Percentiles rank a stretch among this genome's conserved stretches.
Evolutionary conservation across 192 early-diverging fungal genomes (phyloP).

Genomic region (Backusella liffmaniae): DNA sequence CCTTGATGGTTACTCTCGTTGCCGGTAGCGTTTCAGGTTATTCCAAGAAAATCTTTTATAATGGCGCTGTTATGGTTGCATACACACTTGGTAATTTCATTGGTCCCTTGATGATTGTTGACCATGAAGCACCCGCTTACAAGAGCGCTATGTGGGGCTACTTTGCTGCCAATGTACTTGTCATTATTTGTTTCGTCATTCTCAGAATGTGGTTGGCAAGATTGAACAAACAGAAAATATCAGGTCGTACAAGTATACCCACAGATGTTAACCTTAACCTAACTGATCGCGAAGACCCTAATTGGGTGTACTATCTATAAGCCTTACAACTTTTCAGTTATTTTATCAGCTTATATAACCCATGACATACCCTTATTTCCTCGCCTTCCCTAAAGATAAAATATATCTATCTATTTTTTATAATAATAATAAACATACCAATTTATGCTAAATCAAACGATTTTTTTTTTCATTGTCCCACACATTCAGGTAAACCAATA

Average conservation of each 20-base stretch:
- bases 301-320: not conserved
- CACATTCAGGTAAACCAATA: not conserved
- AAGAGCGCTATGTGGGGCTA: conserved; percentile 6
- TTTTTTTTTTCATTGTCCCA: not conserved
- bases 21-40: conserved; percentile 10
- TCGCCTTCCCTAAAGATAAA: too few species aligned
- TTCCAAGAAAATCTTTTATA: conserved; percentile 16
- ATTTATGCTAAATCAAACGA: not conserved
- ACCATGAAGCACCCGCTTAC: conserved; percentile 8
- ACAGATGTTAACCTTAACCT: conserved; percentile 1
- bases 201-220: not conserved
- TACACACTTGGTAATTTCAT: conserved; percentile 21
- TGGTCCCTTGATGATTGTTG: conserved; percentile 21
- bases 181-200: not conserved
- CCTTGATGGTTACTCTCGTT: not conserved
- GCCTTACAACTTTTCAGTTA: too few species aligned
- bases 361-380: too few species aligned
- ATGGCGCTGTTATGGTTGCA: conserved; percentile 1
- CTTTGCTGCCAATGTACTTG: conserved; percentile 2
- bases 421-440: too few species aligned
- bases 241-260: not conserved
- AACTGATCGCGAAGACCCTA: conserved; percentile 9
- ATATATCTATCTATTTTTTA: too few species aligned
- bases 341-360: too few species aligned
- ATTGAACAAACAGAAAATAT: not conserved